Base-by-base conservation (phyloP, 768 basidiomycete genomes). In the Astraeus odoratus region DNA sequence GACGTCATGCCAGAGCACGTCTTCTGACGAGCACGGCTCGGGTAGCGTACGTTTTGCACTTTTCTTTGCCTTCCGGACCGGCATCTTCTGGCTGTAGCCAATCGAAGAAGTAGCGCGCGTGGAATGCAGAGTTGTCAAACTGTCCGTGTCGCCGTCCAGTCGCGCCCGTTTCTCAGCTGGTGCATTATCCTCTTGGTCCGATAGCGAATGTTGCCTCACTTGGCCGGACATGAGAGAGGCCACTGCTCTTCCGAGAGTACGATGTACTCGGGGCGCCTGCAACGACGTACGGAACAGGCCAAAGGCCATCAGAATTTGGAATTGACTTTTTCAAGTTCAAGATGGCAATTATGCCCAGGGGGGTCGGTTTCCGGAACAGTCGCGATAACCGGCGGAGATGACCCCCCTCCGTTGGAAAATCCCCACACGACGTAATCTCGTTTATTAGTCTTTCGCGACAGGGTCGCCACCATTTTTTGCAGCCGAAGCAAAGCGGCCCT, bases 1-100 rank as follows among this genome's bases (percentile, higher is more conserved):
- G 19, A 93, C 74, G 46, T 96, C 91, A 39, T 72, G 76, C 65
- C 76, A 80, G 23, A 87, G 66, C 9, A 93, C 84, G 55, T 92
- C 88, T 19, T 83, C 85, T 13, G 76, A 52, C 3, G 88, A 83
- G 55, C 75, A 84, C 0, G 76, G 69, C 39, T 88, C 88, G 1
- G 51, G 45, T 3, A 51, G 36, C 19, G 19, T 19, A 26, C 24
- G 51, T 30, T 49, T 51, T 39, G 31, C 26, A 27, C 39, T 42
- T 55, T 37, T 33, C 16, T 25, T 26, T 20, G 39, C 9, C 33
- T 46, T 50, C 29, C 42, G 23, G 3, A 43, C 34, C 23, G 30
- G n/a, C 33, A 25, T 47, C 30, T 47, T 42, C 30, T 48, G 25
- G 8, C 19, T 9, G 13, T 20, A 25, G 30, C 30, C 42, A 5